phyloP scores from a whole-genome alignment of 192 early-diverging fungal species.

The Neocallimastix lanati region DNA sequence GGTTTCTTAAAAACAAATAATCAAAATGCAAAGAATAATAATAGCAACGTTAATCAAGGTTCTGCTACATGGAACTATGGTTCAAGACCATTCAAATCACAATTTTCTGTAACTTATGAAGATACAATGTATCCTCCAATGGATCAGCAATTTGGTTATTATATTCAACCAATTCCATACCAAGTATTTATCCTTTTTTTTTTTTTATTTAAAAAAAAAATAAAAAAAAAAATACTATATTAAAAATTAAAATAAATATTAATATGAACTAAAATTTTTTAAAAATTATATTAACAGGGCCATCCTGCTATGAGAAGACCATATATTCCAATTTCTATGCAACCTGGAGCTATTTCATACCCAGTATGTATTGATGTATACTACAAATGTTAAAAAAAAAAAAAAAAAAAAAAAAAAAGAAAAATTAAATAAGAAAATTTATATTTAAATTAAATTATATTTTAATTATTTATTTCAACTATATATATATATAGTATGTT shows the following conservation, averaged over 20 bases:
- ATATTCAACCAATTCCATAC: neutral
- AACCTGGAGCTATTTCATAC: neutral
- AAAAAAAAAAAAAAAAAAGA: too few species aligned
- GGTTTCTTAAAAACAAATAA: neutral
- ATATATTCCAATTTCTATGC: neutral
- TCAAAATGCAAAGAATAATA: conserved; percentile 7
- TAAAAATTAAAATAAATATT: too few species aligned
- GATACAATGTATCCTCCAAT: conserved; percentile 16
- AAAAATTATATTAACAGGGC: too few species aligned
- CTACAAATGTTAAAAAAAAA: too few species aligned
- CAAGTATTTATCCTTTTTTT: neutral
- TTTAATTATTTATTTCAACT: too few species aligned
- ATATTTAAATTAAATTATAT: too few species aligned
- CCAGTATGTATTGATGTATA: too few species aligned
- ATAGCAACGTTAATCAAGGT: neutral
- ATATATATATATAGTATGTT: neutral
- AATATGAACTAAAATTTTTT: too few species aligned
- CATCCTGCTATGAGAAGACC: neutral
- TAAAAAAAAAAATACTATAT: too few species aligned
- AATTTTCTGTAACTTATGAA: conserved; percentile 28
- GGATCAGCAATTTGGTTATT: neutral
- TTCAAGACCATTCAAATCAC: conserved; percentile 21
- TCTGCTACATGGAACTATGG: conserved; percentile 39
- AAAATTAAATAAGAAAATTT: too few species aligned
- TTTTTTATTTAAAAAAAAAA: too few species aligned